Conservation (phyloP, 2,329 filamentous ascomycete genomes). For the Alternaria dauci region DNA sequence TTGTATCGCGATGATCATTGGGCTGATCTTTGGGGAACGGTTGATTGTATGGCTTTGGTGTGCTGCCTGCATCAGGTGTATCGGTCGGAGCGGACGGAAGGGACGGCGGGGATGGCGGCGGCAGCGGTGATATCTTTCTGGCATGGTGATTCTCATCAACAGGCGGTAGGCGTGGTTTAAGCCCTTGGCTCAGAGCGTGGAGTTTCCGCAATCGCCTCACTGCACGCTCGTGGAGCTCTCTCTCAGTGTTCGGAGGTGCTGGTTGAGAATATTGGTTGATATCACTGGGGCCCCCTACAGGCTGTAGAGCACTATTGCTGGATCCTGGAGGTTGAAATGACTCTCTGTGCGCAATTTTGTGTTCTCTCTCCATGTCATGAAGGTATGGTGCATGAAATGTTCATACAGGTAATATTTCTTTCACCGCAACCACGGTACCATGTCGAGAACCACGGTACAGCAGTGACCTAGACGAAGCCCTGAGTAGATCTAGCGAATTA, state of each 20-base stretch:
- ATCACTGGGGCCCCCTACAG: rapidly evolving
- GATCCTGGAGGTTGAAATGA: neutral
- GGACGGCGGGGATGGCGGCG: neutral
- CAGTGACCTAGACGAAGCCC: too few relatives aligned
- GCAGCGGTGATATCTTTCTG: neutral
- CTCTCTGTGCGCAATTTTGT: neutral
- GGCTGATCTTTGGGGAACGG: too few relatives aligned
- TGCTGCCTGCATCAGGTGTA: neutral
- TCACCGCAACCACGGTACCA: too few relatives aligned
- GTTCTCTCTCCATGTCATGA: neutral
- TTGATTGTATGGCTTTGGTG: too few relatives aligned
- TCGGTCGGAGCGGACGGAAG: neutral
- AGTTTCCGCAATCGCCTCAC: neutral
- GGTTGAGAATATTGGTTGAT: neutral
- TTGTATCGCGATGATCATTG: too few relatives aligned
- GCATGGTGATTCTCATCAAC: neutral
- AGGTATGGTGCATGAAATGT: too few relatives aligned
- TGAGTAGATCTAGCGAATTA: too few relatives aligned
- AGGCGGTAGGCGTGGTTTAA: neutral
- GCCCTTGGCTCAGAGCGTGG: too few relatives aligned
- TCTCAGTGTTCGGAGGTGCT: neutral
- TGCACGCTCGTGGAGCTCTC: neutral
- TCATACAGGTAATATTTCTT: too few relatives aligned
- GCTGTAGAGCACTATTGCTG: neutral
- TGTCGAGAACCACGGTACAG: too few relatives aligned